These are phyloP conservation scores for Ligustrum vulgare DNA, from an alignment of 257 asterid genomes.

Conservation along the genomic window DNA sequence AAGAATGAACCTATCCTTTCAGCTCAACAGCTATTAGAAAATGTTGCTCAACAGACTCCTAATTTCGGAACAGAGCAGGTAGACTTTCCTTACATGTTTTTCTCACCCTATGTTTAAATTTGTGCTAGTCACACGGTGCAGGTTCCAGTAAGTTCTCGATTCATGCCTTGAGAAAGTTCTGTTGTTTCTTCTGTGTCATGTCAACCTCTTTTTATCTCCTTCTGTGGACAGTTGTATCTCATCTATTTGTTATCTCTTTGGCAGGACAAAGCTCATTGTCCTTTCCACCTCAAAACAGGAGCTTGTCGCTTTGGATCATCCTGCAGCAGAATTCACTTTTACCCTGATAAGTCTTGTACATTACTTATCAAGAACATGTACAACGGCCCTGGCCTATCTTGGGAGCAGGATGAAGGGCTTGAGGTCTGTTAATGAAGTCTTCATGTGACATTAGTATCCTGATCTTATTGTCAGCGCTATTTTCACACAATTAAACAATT, in stretches of 20 bases:
- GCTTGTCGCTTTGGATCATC: conserved; percentile 91
- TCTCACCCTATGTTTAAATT: conserved; percentile 10
- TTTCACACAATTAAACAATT: conserved; percentile 19
- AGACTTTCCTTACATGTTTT: conserved; percentile 17
- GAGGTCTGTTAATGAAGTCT: conserved; percentile 99
- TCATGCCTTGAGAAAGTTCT: conserved; percentile 19
- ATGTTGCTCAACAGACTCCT: conserved; percentile 91
- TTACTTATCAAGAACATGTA: conserved; percentile 92
- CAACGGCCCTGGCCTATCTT: conserved; percentile 90
- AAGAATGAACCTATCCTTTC: conserved; percentile 56
- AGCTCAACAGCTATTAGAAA: conserved; percentile 78
- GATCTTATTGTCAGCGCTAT: conserved; percentile 37
- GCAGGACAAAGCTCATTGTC: conserved; percentile 99
- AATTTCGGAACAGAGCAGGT: conserved; percentile 99
- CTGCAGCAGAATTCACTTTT: conserved; percentile 93
- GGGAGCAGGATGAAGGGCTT: conserved; percentile 99
- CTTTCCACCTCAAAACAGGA: conserved; percentile 97
- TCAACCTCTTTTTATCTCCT: conserved; percentile 8
- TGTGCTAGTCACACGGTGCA: conserved; percentile 8
- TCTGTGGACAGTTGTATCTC: conserved; percentile 26
- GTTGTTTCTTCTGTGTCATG: conserved; percentile 5
- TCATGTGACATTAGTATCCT: conserved; percentile 95
- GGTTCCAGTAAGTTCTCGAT: conserved; percentile 1
- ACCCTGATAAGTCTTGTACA: conserved; percentile 94
- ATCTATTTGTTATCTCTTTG: conserved; percentile 35